These are phyloP conservation scores for Marasmius oreades DNA, from an alignment of 1,284 basidiomycete genomes.

Conservation along the genomic window DNA sequence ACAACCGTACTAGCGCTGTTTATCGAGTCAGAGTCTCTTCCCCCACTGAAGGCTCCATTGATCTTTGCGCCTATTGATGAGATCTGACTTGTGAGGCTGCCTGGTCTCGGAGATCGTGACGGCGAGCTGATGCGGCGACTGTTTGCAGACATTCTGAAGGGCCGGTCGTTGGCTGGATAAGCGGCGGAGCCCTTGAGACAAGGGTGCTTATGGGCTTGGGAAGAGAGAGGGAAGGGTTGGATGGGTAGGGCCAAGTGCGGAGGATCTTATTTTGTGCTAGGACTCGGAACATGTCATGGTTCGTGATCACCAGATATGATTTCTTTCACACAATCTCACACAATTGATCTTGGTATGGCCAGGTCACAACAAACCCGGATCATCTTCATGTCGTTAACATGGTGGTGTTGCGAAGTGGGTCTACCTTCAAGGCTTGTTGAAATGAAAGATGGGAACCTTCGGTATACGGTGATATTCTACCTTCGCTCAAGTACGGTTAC, in stretches of 20 bases:
- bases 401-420: too few species aligned
- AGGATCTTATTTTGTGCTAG: background rate
- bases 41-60: background rate
- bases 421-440: too few species aligned
- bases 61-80: background rate
- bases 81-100: background rate
- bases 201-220: background rate
- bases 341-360: too few species aligned
- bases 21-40: background rate
- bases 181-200: background rate
- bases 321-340: too few species aligned
- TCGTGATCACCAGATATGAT: constrained; percentile 1
- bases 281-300: background rate
- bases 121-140: background rate
- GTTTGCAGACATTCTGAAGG: background rate
- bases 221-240: background rate
- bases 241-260: background rate
- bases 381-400: too few species aligned
- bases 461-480: too few species aligned
- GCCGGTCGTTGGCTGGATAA: background rate
- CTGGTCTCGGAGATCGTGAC: background rate
- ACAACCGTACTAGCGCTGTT: background rate
- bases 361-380: too few species aligned
- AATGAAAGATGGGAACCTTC: too few species aligned
- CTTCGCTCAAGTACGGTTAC: too few species aligned